Evolutionary conservation across 805 yeast genomes (phyloP).

Genomic region (Ogataea methylovora): DNA sequence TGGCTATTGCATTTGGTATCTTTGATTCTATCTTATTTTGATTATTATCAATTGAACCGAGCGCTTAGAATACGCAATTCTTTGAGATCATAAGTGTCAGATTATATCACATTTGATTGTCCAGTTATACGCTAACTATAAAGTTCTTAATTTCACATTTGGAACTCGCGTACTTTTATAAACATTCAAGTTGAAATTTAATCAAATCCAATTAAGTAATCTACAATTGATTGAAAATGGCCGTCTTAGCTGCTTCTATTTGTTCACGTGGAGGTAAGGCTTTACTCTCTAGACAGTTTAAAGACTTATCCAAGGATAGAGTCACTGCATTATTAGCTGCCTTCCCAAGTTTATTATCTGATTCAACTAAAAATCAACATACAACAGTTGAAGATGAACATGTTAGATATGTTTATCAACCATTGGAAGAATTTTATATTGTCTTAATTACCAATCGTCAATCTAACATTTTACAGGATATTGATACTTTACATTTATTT

Average conservation of each 20-base stretch:
- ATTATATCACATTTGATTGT: too few species aligned
- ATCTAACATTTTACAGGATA: constrained; percentile 89
- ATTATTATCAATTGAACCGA: too few species aligned
- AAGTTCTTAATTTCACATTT: too few species aligned
- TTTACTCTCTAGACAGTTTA: constrained; percentile 85
- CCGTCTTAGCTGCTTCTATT: constrained; percentile 86
- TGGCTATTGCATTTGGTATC: too few species aligned
- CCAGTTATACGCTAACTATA: too few species aligned
- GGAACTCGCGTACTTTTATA: too few species aligned
- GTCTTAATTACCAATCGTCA: constrained; percentile 85
- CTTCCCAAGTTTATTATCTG: constrained; percentile 73
- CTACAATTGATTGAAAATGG: constrained; percentile 39
- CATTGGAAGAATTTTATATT: constrained; percentile 88
- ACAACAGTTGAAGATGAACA: constrained; percentile 90
- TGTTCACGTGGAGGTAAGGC: constrained; percentile 93
- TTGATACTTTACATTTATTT: constrained; percentile 82
- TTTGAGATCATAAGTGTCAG: too few species aligned
- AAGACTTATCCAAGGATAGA: constrained; percentile 75
- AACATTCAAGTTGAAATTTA: too few species aligned
- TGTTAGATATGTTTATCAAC: constrained; percentile 91
- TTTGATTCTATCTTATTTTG: too few species aligned
- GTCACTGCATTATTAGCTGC: constrained; percentile 80
- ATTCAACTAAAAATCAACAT: constrained; percentile 66
- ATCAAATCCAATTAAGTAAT: too few species aligned
- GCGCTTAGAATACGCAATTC: too few species aligned